Percentiles rank a stretch among this genome's conserved stretches.
These are phyloP conservation scores for Tripterygium wilfordii DNA, from an alignment of 177 flowering plant genomes.

Conservation along the genomic window DNA sequence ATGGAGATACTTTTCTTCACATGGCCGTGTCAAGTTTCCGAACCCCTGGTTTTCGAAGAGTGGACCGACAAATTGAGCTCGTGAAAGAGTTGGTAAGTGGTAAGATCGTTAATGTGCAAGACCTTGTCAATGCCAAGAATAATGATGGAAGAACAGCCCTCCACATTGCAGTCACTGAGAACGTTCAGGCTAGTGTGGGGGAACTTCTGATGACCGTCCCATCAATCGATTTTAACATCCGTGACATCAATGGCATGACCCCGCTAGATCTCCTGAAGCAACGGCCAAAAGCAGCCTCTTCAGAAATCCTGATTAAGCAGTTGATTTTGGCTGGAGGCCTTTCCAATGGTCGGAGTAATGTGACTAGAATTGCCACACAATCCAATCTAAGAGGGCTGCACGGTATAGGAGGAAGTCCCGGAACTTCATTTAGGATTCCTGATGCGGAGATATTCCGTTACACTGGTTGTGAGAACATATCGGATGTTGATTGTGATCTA, in stretches of 20 bases:
- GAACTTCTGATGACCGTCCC: conserved; percentile 67
- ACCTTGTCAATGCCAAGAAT: conserved; percentile 62
- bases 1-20: conserved; percentile 84
- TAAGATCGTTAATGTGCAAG: conserved; percentile 32
- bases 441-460: conserved; percentile 75
- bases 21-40: conserved; percentile 82
- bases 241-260: conserved; percentile 63
- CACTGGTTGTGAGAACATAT: conserved; percentile 30
- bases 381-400: conserved; percentile 60
- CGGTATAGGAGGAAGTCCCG: conserved; percentile 61
- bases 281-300: conserved; percentile 58
- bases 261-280: conserved; percentile 76
- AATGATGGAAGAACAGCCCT: conserved; percentile 81
- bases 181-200: conserved; percentile 56
- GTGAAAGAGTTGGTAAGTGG: conserved; percentile 51
- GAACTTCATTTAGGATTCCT: conserved; percentile 76
- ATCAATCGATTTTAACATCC: conserved; percentile 55
- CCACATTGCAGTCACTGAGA: conserved; percentile 73
- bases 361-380: conserved; percentile 38
- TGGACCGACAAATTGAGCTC: conserved; percentile 75
- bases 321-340: conserved; percentile 80
- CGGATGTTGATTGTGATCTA: conserved; percentile 14
- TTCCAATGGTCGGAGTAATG: conserved; percentile 30
- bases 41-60: conserved; percentile 67
- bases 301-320: conserved; percentile 68